phyloP scores from a whole-genome alignment of 2,329 filamentous ascomycete genomes.

The Colletotrichum ledebouriae region DNA sequence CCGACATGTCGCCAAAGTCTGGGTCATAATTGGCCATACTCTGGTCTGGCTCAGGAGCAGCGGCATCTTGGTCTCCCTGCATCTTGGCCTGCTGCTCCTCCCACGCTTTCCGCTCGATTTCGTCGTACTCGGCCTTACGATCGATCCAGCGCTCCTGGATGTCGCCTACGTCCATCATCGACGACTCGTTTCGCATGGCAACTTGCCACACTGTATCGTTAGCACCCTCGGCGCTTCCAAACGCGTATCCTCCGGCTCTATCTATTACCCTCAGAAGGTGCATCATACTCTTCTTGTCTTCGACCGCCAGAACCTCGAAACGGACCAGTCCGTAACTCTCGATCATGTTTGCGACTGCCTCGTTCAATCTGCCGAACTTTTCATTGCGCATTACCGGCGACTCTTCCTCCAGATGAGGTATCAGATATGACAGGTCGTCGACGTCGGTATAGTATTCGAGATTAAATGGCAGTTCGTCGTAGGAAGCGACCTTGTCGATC shows the following conservation, averaged over 20 bases:
- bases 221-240: slow-evolving; percentile 89
- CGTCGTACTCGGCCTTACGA: slow-evolving; percentile 88
- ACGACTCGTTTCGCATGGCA: slow-evolving; percentile 84
- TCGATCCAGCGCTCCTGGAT: slow-evolving; percentile 98
- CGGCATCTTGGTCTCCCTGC: slow-evolving; percentile 49
- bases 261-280: slow-evolving; percentile 90
- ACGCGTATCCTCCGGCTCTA: slow-evolving; percentile 91
- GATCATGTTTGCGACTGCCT: slow-evolving; percentile 87
- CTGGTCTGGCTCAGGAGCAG: slow-evolving; percentile 38
- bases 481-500: slow-evolving; percentile 92
- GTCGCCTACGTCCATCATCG: slow-evolving; percentile 84
- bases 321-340: slow-evolving; percentile 90
- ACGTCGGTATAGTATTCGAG: slow-evolving; percentile 98
- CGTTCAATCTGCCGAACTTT: slow-evolving; percentile 88
- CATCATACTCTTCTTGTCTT: slow-evolving; percentile 98
- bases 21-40: slow-evolving; percentile 58
- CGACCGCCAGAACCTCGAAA: slow-evolving; percentile 94
- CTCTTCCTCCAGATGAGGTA: slow-evolving; percentile 85
- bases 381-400: slow-evolving; percentile 75
- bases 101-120: slow-evolving; percentile 79
- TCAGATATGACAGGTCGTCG: slow-evolving; percentile 88
- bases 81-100: slow-evolving; percentile 81
- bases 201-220: slow-evolving; percentile 99
- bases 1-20: slow-evolving; percentile 65
- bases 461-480: slow-evolving; percentile 91